A percentile compares a stretch with the other conserved stretches of the same genome.
phyloP scores from a whole-genome alignment of 169 alveolate genomes.

The Cryptosporidium meleagridis region DNA sequence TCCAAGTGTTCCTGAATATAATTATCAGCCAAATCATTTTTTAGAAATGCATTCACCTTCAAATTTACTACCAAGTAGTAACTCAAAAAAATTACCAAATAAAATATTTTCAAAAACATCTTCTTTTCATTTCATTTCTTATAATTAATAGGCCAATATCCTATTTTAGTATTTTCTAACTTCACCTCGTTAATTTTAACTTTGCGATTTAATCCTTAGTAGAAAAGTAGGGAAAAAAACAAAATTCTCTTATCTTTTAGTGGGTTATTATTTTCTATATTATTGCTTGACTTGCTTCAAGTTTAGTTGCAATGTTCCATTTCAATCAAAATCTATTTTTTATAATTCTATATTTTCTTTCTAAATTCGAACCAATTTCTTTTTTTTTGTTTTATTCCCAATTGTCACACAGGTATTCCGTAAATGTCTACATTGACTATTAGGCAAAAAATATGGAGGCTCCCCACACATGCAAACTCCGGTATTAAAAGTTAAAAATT shows the following conservation, averaged over 20 bases:
- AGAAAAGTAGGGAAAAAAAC: too few relatives aligned
- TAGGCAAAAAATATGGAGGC: not conserved
- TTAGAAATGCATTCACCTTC: not conserved
- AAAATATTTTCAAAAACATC: not conserved
- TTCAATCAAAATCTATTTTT: not conserved
- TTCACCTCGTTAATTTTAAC: not conserved
- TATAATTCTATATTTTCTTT: not conserved
- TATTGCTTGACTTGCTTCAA: not conserved
- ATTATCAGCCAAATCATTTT: not conserved
- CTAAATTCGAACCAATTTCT: not conserved
- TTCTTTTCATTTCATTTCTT: not conserved
- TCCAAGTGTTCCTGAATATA: conserved; percentile 23
- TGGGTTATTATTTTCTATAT: not conserved
- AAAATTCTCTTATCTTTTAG: too few relatives aligned
- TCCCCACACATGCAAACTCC: conserved; percentile 26
- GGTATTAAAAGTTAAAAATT: not conserved
- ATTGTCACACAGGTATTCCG: conserved; percentile 59
- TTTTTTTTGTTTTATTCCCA: not conserved
- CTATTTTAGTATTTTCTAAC: not conserved
- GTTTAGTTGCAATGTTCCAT: not conserved
- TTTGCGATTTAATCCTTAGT: not conserved
- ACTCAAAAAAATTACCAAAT: not conserved
- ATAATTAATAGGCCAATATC: not conserved
- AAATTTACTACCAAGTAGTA: not conserved
- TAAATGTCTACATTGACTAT: conserved; percentile 53